Conservation (phyloP, 2,329 filamentous ascomycete genomes). For the Hymenoscyphus linearis region DNA sequence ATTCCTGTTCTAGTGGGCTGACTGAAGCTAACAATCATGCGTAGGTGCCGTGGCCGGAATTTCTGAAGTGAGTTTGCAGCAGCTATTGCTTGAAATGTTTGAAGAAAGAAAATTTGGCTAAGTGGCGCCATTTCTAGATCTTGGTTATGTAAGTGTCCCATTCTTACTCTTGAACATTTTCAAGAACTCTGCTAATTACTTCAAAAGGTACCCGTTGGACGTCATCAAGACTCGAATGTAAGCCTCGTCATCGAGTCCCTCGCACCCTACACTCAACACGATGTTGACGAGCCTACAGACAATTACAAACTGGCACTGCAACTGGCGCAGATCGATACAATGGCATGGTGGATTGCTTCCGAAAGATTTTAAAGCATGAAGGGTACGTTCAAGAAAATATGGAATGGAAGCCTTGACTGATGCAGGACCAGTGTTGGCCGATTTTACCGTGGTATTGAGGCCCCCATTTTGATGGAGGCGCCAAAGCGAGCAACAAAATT, state of each 20-base stretch:
- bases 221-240: constrained; percentile 98
- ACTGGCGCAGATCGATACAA: constrained; percentile 80
- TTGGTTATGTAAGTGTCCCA: constrained; percentile 65
- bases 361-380: constrained; percentile 93
- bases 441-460: constrained; percentile 90
- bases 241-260: constrained; percentile 33
- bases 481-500: constrained; percentile 98
- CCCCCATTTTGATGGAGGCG: constrained; percentile 96
- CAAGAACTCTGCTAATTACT: constrained; percentile 14
- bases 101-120: constrained; percentile 9
- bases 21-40: constrained; percentile 28
- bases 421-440: constrained; percentile 62
- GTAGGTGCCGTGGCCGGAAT: constrained; percentile 90
- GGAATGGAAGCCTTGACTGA: constrained; percentile 8
- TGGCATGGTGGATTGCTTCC: constrained; percentile 97
- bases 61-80: constrained; percentile 70
- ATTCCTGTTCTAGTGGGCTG: constrained; percentile 20
- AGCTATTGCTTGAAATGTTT: not conserved
- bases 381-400: constrained; percentile 55
- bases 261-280: not conserved
- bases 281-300: constrained; percentile 46
- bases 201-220: constrained; percentile 87
- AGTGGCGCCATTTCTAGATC: constrained; percentile 53
- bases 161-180: constrained; percentile 1
- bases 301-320: constrained; percentile 73